Evolutionary conservation across 768 basidiomycete genomes (phyloP).

Genomic region (Psilocybe subaeruginosa): DNA sequence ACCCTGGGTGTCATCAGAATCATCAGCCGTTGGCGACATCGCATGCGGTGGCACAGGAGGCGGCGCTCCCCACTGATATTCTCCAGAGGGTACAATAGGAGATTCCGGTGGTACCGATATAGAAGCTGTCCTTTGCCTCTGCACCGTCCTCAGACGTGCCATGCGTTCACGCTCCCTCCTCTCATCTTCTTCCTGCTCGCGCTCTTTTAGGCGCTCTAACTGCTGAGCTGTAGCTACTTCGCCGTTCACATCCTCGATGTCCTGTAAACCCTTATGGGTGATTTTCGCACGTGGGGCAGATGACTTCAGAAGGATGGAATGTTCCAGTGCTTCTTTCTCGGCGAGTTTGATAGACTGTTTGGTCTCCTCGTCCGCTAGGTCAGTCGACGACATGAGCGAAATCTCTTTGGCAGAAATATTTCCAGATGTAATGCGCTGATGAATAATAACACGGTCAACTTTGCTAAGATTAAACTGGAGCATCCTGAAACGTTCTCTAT

Average conservation of each 20-base stretch:
- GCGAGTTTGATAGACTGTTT: slow-evolving; percentile 82
- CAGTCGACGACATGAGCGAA: slow-evolving; percentile 85
- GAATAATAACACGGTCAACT: slow-evolving; percentile 76
- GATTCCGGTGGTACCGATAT: slow-evolving; percentile 76
- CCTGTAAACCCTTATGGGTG: slow-evolving; percentile 91
- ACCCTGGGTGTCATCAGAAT: slow-evolving; percentile 14
- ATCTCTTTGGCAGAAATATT: slow-evolving; percentile 73
- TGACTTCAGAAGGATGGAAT: slow-evolving; percentile 80
- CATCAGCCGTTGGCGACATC: slow-evolving; percentile 29
- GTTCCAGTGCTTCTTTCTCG: slow-evolving; percentile 80
- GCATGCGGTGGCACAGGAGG: slow-evolving; percentile 58
- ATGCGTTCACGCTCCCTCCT: slow-evolving; percentile 70
- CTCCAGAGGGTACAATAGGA: slow-evolving; percentile 46
- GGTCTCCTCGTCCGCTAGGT: slow-evolving; percentile 86
- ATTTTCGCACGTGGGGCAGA: slow-evolving; percentile 75
- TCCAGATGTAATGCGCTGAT: slow-evolving; percentile 73
- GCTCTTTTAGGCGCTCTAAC: slow-evolving; percentile 61
- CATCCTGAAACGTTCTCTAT: slow-evolving; percentile 89
- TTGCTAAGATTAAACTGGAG: slow-evolving; percentile 88
- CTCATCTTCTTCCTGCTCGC: slow-evolving; percentile 70
- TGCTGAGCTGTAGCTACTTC: slow-evolving; percentile 40
- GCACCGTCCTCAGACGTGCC: slow-evolving; percentile 58
- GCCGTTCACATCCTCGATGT: slow-evolving; percentile 81
- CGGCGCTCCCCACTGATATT: slow-evolving; percentile 59
- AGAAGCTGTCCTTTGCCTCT: slow-evolving; percentile 54